These are phyloP conservation scores for Mycena filopes DNA, from an alignment of 768 basidiomycete genomes.

Conservation along the genomic window DNA sequence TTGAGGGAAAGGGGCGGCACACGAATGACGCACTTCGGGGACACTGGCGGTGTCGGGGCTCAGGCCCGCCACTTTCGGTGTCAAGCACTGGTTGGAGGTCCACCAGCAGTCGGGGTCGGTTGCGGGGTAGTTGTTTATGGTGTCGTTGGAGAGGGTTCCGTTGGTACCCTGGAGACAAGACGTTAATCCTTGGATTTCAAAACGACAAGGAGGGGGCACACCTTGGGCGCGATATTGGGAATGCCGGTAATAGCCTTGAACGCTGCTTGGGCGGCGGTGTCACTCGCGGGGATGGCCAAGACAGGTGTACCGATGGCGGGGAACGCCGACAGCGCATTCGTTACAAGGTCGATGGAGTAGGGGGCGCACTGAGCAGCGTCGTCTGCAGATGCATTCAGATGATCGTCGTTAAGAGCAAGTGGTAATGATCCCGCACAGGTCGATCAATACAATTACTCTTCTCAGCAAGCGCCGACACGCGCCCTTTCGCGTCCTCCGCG, in stretches of 20 bases:
- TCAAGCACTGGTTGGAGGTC: conserved; percentile 54
- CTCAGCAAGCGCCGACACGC: too few relatives aligned
- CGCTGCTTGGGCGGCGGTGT: conserved; percentile 53
- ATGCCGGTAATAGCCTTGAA: conserved; percentile 58
- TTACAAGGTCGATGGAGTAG: not conserved
- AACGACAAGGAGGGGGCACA: conserved; percentile 21
- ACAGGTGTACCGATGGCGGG: conserved; percentile 4
- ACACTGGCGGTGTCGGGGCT: conserved; percentile 55
- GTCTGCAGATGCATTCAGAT: too few relatives aligned
- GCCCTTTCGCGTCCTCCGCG: too few relatives aligned
- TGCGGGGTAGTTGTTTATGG: not conserved
- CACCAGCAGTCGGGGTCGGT: conserved; percentile 47
- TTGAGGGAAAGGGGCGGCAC: not conserved
- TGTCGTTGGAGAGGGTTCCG: not conserved
- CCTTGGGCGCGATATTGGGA: conserved; percentile 64
- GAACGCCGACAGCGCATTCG: not conserved
- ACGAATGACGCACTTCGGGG: conserved; percentile 58
- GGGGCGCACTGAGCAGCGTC: too few relatives aligned
- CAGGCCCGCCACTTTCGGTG: conserved; percentile 57
- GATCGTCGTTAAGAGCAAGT: too few relatives aligned
- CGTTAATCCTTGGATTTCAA: not conserved
- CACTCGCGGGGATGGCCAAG: conserved; percentile 30
- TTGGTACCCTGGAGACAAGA: conserved; percentile 2
- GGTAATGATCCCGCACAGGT: too few relatives aligned
- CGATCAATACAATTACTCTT: too few relatives aligned